A percentile compares a stretch with the other conserved stretches of the same genome.
These are phyloP conservation scores for Simmondsia chinensis DNA, from an alignment of 148 eudicot species.

Conservation along the genomic window DNA sequence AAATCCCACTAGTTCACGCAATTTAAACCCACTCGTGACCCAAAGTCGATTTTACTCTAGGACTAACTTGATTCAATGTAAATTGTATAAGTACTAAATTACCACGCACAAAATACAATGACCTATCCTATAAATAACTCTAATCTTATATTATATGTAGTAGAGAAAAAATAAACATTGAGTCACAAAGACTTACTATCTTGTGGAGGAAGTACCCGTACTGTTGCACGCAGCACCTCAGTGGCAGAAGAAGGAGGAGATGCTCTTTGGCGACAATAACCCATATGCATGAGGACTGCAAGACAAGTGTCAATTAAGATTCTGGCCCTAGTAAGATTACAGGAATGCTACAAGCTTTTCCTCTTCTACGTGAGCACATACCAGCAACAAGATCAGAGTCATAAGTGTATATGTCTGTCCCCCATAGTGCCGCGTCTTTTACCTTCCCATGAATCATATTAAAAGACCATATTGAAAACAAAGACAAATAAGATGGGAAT, in stretches of 20 bases:
- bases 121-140: too few species aligned
- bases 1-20: too few species aligned
- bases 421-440: conserved; percentile 96
- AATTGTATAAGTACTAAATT: not conserved
- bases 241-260: conserved; percentile 85
- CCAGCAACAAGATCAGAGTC: conserved; percentile 99
- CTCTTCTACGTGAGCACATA: conserved; percentile 19
- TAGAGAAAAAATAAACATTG: too few species aligned
- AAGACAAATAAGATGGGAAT: not conserved
- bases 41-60: not conserved
- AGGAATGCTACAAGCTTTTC: not conserved
- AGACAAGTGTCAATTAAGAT: conserved; percentile 7
- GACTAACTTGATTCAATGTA: not conserved
- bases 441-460: conserved; percentile 48
- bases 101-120: not conserved
- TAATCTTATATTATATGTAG: too few species aligned
- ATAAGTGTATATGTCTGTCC: conserved; percentile 93
- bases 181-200: conserved; percentile 90
- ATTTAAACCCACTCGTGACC: not conserved
- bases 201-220: conserved; percentile 87
- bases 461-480: conserved; percentile 2
- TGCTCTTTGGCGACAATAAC: conserved; percentile 88
- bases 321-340: not conserved
- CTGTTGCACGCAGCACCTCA: conserved; percentile 76
- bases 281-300: conserved; percentile 96